Evolutionary conservation across 345 rosid species (phyloP), one percentile per base, ranked within the genome.

Genomic region (Linum lewisii): DNA sequence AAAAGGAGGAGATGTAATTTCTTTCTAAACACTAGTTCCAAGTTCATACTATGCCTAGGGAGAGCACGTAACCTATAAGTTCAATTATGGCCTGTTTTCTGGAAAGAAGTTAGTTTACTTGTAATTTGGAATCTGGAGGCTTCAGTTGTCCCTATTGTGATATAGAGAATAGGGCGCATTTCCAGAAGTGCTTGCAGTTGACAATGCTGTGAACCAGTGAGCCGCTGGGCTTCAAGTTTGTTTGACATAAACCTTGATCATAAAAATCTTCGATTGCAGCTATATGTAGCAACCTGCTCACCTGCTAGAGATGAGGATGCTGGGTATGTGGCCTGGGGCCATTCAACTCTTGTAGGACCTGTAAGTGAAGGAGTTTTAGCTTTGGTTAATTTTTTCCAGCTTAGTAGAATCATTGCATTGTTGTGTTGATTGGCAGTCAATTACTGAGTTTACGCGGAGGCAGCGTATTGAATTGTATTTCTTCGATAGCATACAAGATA

Each of bases 291-390:
- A 49, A 93, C 99, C 29, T 93, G 95, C 64, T 87, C 97, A 16
- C 99, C 95, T 58, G 95, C 99, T 54, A 75, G 95, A 72, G 94
- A 85, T 72, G 72, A 69, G 34, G 81, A 76, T 65, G 86, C 84
- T 42, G 72, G 88, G 63, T 93, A 87, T 69, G 81, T 87, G 57
- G 92, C 97, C 44, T 93, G 99, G 99, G 99, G 99, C 11, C 99
- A 93, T 71, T 93, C 99, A 50, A 89, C 95, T 54, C 87, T 89
- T 42, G 79, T 89, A 20, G 99, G 90, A 75, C 95, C 90, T 3
- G 90, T 86, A 66, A 84, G 95, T 76, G 24, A 58, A 71, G 23
- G 22, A 19, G 24, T 52, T 21, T 6, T 21, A 4, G 3, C 25
- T 24, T 71, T 29, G 34, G 34, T 29, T 3, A 29, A 7, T 5